phyloP scores from a whole-genome alignment of 495 filamentous ascomycete species.

The Opeltia flavorubescens region DNA sequence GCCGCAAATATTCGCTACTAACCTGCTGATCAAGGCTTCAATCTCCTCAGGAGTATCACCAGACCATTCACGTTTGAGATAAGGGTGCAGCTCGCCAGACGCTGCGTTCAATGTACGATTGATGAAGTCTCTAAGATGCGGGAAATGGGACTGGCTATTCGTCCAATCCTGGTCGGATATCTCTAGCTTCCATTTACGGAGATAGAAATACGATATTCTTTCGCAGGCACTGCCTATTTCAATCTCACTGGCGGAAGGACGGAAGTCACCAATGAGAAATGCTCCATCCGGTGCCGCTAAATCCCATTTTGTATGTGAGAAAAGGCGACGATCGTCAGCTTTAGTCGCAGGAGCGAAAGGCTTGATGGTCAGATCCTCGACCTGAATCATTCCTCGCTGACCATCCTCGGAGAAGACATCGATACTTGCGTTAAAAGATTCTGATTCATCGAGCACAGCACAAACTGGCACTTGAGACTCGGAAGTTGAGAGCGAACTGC shows the following conservation, averaged over 20 bases:
- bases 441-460: constrained; percentile 15
- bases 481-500: constrained; percentile 1
- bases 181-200: constrained; percentile 8
- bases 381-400: constrained; percentile 17
- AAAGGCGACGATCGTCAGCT: constrained; percentile 5
- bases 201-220: constrained; percentile 17
- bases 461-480: constrained; percentile 3
- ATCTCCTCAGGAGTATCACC: constrained; percentile 22
- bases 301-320: constrained; percentile 1
- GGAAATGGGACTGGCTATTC: background rate
- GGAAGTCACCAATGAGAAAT: background rate
- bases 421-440: constrained; percentile 12
- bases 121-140: constrained; percentile 8
- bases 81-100: constrained; percentile 4
- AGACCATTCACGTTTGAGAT: constrained; percentile 18
- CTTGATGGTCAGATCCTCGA: constrained; percentile 16
- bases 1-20: too few species aligned
- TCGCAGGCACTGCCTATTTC: constrained; percentile 12
- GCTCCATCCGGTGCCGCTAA: background rate
- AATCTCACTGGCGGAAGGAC: constrained; percentile 1
- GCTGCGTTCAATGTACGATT: constrained; percentile 1
- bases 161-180: constrained; percentile 7
- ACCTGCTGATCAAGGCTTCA: background rate
- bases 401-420: constrained; percentile 14
- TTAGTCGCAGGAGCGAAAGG: constrained; percentile 5